Evolutionary conservation across 768 basidiomycete species (phyloP).

Genomic region (Coprinopsis marcescibilis): DNA sequence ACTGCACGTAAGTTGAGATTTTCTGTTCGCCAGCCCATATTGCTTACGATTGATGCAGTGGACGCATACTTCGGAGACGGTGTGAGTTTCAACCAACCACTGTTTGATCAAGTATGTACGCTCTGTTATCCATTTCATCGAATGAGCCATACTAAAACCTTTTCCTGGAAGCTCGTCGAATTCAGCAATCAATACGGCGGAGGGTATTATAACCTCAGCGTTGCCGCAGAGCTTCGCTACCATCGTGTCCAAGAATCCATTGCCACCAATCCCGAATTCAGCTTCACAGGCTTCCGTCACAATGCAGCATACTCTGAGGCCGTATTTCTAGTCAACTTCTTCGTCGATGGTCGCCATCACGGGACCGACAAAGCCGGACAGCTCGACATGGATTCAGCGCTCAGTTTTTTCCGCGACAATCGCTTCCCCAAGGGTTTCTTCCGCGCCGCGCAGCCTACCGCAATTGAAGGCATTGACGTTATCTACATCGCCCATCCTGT

Average conservation of each 20-base stretch:
- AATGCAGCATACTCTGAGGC: constrained; percentile 14
- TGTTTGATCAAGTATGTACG: constrained; percentile 18
- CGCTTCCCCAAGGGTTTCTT: constrained; percentile 14
- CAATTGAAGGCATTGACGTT: not conserved
- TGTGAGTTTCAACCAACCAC: constrained; percentile 18
- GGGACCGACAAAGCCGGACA: constrained; percentile 4
- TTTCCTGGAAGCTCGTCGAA: constrained; percentile 9
- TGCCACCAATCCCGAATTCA: constrained; percentile 15
- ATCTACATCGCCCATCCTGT: constrained; percentile 9
- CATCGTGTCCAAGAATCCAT: constrained; percentile 15
- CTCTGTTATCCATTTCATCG: not conserved
- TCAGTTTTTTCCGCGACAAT: constrained; percentile 14
- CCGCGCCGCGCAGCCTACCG: constrained; percentile 7
- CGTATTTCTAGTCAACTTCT: constrained; percentile 12
- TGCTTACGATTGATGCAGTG: too few species aligned
- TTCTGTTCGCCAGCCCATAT: too few species aligned
- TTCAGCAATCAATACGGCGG: constrained; percentile 16
- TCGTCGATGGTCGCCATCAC: constrained; percentile 14
- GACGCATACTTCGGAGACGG: constrained; percentile 16
- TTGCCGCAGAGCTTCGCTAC: constrained; percentile 13
- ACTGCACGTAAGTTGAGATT: constrained; percentile 6
- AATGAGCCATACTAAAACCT: not conserved
- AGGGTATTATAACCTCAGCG: constrained; percentile 15
- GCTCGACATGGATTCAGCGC: constrained; percentile 13
- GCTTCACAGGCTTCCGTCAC: constrained; percentile 12